Evolutionary conservation across 164 flowering plant species (phyloP), one percentile per base, ranked within the genome.

Genomic region (Aristolochia californica): DNA sequence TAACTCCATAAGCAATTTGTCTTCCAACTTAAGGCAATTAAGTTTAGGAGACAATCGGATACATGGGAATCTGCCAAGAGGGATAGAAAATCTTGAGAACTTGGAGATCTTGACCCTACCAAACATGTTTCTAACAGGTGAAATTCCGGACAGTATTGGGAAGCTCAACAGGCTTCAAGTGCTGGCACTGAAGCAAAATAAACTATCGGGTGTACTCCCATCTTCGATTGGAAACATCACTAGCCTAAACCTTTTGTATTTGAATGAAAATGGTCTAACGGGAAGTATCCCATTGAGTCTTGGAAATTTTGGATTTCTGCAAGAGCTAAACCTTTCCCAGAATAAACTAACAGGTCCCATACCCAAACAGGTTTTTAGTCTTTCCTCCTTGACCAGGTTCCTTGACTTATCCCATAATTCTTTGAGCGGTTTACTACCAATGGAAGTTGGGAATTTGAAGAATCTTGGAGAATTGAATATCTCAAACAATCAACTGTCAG

Each of bases 401-500:
- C 43, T 58, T 24, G 0, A 24, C 20, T n/a, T 47, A 16, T 16
- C 2, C 17, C 13, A n/a, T 2, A 76, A 76, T 43, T 55, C 40
- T 45, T 53, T 75, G 20, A 34, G 24, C 23, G 73, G 75, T 2
- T 5, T 55, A 4, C 24, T 76, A 8, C 75, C 75, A 8, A 1
- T 13, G 15, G 73, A 71, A 43, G 68, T 69, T 2, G 80, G 71
- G 2, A 44, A 60, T 16, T 55, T 71, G 49, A 23, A 11, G 8
- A 43, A 51, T 25, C 55, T 68, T 4, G 38, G 5, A 1, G 0
- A 1, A 0, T 27, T 76, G n/a, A 56, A 50, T 60, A 25, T 70
- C 10, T 63, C 75, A 23, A 12, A 54, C 9, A 76, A 76, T n/a
- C 55, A 38, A 21, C 55, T 76, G n/a, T 62, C 71, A 0, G 75